Conservation (phyloP, 768 basidiomycete genomes). For the Symmetrospora coprosmae region DNA sequence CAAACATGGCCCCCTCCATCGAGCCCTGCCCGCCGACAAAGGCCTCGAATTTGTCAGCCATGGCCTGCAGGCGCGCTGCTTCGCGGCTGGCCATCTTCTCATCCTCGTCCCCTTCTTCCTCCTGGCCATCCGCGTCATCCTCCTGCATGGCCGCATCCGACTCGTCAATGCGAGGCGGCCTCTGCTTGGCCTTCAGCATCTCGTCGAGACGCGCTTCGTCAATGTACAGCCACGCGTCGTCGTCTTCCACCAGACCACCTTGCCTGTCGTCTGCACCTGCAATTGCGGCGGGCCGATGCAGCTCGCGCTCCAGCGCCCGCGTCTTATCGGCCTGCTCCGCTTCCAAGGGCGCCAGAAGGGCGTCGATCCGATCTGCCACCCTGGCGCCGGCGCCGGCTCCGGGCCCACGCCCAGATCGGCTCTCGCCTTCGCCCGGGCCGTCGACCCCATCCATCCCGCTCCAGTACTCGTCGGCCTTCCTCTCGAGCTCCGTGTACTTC, state of each 20-base stretch:
- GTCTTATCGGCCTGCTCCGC: background rate
- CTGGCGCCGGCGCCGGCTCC: too few relatives aligned
- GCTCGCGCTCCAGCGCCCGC: too few relatives aligned
- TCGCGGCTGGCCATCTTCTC: slow-evolving; percentile 42
- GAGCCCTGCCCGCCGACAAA: slow-evolving; percentile 85
- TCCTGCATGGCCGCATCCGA: slow-evolving; percentile 42
- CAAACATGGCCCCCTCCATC: slow-evolving; percentile 72
- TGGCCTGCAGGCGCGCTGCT: slow-evolving; percentile 53
- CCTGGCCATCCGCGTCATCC: slow-evolving; percentile 35
- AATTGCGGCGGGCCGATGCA: too few relatives aligned
- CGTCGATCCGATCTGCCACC: background rate
- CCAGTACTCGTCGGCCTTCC: slow-evolving; percentile 55
- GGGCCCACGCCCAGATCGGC: background rate
- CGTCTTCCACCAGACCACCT: too few relatives aligned
- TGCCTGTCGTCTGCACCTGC: too few relatives aligned
- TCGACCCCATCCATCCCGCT: slow-evolving; percentile 37
- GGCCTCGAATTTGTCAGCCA: slow-evolving; percentile 72
- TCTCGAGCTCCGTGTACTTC: slow-evolving; percentile 59
- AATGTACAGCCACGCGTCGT: slow-evolving; percentile 64
- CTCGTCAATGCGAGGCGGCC: slow-evolving; percentile 7
- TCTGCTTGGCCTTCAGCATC: slow-evolving; percentile 20
- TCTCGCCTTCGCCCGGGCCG: background rate
- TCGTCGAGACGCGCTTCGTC: slow-evolving; percentile 28
- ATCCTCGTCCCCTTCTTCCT: slow-evolving; percentile 42
- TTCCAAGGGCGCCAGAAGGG: background rate